Base-by-base conservation (phyloP, 179 eudicot genomes). In the Gypsophila paniculata region DNA sequence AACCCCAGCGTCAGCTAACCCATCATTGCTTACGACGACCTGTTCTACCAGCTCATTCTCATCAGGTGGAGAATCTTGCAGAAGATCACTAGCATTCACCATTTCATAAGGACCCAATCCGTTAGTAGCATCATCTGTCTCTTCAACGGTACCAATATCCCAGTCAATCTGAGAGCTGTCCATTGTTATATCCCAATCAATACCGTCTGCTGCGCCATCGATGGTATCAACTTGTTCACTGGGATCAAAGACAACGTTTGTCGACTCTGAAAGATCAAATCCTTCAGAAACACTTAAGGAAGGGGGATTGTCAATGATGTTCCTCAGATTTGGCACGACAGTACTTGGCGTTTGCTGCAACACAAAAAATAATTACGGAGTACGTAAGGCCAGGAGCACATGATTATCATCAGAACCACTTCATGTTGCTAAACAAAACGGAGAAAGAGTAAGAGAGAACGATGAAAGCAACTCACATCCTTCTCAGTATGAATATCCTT, bases 81-180 rank as follows among this genome's bases (percentile, higher is more conserved):
- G 79, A 72, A 74, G 72, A 82, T 94, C 99, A 75, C 86, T 87
- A 69, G 97, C 91, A 85, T 90, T 86, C 34, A 94, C 87, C 65
- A 94, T 88, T 80, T 94, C 99, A 81, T 94, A 94, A 78, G 96
- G 89, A 74, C 97, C 96, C 71, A 91, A 82, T 38, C 96, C 97
- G 77, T 90, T 89, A 64, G 86, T 87, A 75, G 82, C 70, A 51
- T 84, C 96, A 62, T 91, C 97, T 6, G 89, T 75, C 74, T 88
- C 91, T 82, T 86, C 96, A 46, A 88, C 77, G 8, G 86, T 77
- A 46, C 90, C 97, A 69, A 91, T 86, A 85, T 91, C 99, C 99
- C 99, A 91, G 78, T 94, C 99, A 78, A 94, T 94, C 87, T 90
- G 91, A 76, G 96, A 76, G 82, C 89, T 86, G 62, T 91, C 97